Conservation (phyloP, 306 rosid genomes). For the Ochetophila trinervis region DNA sequence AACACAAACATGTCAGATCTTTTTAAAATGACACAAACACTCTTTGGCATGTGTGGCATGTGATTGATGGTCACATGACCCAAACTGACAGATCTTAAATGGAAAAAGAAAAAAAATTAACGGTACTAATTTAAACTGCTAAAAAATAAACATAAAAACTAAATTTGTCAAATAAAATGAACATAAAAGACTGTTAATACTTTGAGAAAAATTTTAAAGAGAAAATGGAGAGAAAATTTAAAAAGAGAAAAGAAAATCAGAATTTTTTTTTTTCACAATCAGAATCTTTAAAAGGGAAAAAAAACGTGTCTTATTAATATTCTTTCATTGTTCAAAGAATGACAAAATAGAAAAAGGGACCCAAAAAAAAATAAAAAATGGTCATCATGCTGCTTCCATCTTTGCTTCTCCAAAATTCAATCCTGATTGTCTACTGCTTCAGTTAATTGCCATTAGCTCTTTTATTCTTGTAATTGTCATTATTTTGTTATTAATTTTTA, state of each 20-base stretch:
- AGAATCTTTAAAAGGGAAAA: constrained; percentile 19
- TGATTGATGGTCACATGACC: too few species aligned
- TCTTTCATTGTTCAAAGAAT: constrained; percentile 28
- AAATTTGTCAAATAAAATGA: too few species aligned
- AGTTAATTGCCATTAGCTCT: constrained; percentile 11
- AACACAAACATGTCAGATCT: too few species aligned
- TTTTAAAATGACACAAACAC: too few species aligned
- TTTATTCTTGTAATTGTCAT: too few species aligned
- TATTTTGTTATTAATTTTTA: not conserved
- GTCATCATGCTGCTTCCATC: constrained; percentile 52
- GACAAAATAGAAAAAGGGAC: constrained; percentile 20
- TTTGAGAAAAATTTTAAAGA: not conserved
- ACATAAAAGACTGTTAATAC: too few species aligned
- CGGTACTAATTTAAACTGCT: too few species aligned
- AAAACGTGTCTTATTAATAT: constrained; percentile 24
- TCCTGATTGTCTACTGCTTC: constrained; percentile 40
- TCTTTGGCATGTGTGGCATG: too few species aligned
- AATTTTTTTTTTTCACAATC: not conserved
- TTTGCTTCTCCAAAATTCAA: constrained; percentile 33
- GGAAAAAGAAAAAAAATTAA: too few species aligned
- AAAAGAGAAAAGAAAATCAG: not conserved
- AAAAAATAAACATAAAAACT: too few species aligned
- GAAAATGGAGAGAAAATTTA: not conserved
- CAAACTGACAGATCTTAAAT: too few species aligned
- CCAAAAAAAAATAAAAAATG: constrained; percentile 34